Base-by-base conservation (phyloP, 768 basidiomycete species). In the Tubosaeta sp. region DNA sequence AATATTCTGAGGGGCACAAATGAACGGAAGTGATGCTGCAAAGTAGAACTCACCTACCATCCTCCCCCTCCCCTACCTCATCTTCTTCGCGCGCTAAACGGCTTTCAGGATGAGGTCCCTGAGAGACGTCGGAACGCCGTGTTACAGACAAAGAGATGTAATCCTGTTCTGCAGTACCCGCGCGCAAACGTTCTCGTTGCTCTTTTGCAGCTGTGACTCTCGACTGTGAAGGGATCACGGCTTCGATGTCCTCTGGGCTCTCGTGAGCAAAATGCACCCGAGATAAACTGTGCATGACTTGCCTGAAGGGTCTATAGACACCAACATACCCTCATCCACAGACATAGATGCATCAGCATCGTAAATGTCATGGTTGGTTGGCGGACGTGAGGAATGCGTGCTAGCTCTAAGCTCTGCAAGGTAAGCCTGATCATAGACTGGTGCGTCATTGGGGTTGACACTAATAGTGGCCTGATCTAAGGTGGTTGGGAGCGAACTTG, bases 31-130 rank as follows among this genome's bases (percentile, higher is more conserved):
- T 54, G 47, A 33, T 33, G 5, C 4, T 17, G 29, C 32, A 17
- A 26, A 22, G 11, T 2, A n/a, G 14, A 48, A 47, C 44, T 46
- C 17, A 65, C 79, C 38, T 59, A 91, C 91, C 91, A 56, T 94
- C 91, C 35, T 93, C 91, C 3, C 84, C 90, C 64, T 93, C 89
- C 11, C 91, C 91, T 2, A 90, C 65, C 57, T 94, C 89, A 66
- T 94, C 91, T 37, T 94, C 91, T 68, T 94, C 91, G 45, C 91
- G 75, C 70, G 88, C 64, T 26, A 94, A 71, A 9, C 91, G 80
- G 64, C 89, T 91, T 59, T 86, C 86, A 7, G 91, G 91, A 73
- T 92, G 90, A 7, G 91, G 91, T 0, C 90, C 90, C 58, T 80
- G 75, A 9, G 77, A 66, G 33, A 72, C 68, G 33, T 86, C 80